Evolutionary conservation across 768 basidiomycete species (phyloP).

Genomic region (Serendipita sp.): DNA sequence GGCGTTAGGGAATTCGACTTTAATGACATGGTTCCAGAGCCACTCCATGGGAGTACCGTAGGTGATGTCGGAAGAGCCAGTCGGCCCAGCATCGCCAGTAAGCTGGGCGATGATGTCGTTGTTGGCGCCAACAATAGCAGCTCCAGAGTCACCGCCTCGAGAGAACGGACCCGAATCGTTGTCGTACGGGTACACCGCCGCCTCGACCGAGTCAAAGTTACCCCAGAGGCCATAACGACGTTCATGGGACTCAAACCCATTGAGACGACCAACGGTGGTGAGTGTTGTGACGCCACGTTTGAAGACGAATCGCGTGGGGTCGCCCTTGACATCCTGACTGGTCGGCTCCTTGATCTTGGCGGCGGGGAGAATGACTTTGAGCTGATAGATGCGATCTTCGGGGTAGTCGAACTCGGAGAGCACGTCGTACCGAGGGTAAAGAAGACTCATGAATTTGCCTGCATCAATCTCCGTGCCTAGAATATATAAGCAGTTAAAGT

Average conservation of each 20-base stretch:
- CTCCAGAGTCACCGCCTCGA: conserved; percentile 17
- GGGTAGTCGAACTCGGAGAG: conserved; percentile 18
- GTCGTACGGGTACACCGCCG: conserved; percentile 13
- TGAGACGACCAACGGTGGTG: conserved; percentile 17
- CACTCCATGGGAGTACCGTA: conserved; percentile 15
- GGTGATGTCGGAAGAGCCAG: conserved; percentile 17
- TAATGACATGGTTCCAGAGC: conserved; percentile 16
- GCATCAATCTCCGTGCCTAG: conserved; percentile 10
- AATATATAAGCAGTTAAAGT: conserved; percentile 12
- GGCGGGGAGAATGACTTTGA: conserved; percentile 16
- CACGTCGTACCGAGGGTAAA: conserved; percentile 2
- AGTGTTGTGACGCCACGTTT: conserved; percentile 15
- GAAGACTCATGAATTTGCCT: conserved; percentile 9
- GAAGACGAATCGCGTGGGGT: conserved; percentile 15
- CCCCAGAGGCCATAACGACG: conserved; percentile 14
- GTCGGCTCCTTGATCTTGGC: conserved; percentile 14
- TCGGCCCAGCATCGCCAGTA: conserved; percentile 15
- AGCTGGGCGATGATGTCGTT: conserved; percentile 14
- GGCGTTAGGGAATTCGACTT: conserved; percentile 16
- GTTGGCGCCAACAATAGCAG: conserved; percentile 13
- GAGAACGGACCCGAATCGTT: conserved; percentile 6
- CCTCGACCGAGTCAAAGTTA: conserved; percentile 13
- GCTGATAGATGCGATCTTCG: conserved; percentile 13
- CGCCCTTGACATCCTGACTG: conserved; percentile 14
- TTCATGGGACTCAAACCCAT: conserved; percentile 14